Base-by-base conservation (phyloP, 176 grass and related monocot species). In the Triticum turgidum region DNA sequence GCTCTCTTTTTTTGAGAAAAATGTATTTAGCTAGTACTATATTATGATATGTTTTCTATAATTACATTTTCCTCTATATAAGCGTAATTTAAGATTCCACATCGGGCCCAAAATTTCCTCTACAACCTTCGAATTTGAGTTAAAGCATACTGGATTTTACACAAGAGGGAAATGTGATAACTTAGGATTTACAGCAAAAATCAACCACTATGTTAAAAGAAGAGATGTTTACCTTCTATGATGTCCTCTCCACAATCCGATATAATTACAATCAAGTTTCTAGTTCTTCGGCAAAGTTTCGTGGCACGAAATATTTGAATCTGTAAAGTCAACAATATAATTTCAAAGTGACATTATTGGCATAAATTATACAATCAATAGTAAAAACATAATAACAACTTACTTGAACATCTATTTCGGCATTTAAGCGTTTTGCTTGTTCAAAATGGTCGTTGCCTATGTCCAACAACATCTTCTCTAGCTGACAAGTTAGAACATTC, bases 241-340 rank as follows among this genome's bases (percentile, higher is more conserved):
- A 73, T 45, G 11, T 73, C 11, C 13, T 73, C 70, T 73, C 70
- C 70, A 25, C 70, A 27, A 14, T 73, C 70, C 1, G 70, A 73
- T 45, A 73, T 1, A 73, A 6, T 45, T 25, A 73, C 70, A 7
- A 6, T 73, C 70, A 73, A 25, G 3, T 45, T 73, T 42, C n/a
- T 73, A 73, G 3, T 5, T 45, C 39, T 45, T 73, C n/a, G 39
- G 39, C 5, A 73, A 25, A 7, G 39, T 45, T 73, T 73, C 0
- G 70, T 73, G 6, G 70, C 39, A 73, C 11, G n/a, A 8, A 73
- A 73, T 73, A 73, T 73, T 73, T 73, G 70, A 73, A 73, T 45
- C 70, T 73, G 39, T 25, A 73, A 73, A 45, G 2, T 25, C 5
- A 73, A 41, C 3, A 24, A 6, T 24, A 45, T 73, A 4, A 44